Conservation (phyloP, 208 protist species). For the Crithidia thermophila region DNA sequence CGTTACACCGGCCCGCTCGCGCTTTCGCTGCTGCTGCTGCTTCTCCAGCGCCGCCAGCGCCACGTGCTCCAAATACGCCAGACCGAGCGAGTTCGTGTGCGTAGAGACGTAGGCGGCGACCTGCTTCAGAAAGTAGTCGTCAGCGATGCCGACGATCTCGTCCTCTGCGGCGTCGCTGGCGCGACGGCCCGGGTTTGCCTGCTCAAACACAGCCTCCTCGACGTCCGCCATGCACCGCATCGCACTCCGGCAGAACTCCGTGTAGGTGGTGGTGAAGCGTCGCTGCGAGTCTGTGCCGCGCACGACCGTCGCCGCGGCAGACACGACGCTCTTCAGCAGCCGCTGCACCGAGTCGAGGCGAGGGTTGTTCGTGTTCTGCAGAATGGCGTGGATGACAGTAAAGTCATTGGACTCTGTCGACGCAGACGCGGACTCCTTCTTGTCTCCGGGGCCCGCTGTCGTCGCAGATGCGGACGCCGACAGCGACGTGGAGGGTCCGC, state of each 20-base stretch:
- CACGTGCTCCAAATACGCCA: conserved; percentile 75
- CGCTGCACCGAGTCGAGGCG: conserved; percentile 29
- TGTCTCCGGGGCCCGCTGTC: background rate
- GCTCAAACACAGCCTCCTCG: conserved; percentile 71
- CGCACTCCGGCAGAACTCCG: conserved; percentile 67
- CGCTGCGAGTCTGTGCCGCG: conserved; percentile 80
- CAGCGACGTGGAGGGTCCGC: background rate
- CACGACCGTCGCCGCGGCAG: conserved; percentile 46
- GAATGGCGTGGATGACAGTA: conserved; percentile 17
- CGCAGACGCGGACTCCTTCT: background rate
- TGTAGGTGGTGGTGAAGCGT: conserved; percentile 69
- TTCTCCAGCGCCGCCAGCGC: conserved; percentile 47
- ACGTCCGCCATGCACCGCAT: conserved; percentile 52
- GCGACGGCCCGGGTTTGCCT: conserved; percentile 44
- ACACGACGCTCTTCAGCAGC: conserved; percentile 33
- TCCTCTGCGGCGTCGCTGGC: conserved; percentile 40
- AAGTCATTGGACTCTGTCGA: conserved; percentile 1
- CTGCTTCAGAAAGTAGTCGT: conserved; percentile 53
- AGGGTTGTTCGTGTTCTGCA: background rate
- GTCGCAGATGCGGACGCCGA: background rate
- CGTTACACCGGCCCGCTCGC: conserved; percentile 26
- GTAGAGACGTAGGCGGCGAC: conserved; percentile 58
- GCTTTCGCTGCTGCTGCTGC: conserved; percentile 39
- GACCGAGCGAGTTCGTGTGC: conserved; percentile 47
- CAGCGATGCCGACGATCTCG: conserved; percentile 46